Base-by-base conservation (phyloP, 495 filamentous ascomycete genomes). In the Penicillium mononematosum region DNA sequence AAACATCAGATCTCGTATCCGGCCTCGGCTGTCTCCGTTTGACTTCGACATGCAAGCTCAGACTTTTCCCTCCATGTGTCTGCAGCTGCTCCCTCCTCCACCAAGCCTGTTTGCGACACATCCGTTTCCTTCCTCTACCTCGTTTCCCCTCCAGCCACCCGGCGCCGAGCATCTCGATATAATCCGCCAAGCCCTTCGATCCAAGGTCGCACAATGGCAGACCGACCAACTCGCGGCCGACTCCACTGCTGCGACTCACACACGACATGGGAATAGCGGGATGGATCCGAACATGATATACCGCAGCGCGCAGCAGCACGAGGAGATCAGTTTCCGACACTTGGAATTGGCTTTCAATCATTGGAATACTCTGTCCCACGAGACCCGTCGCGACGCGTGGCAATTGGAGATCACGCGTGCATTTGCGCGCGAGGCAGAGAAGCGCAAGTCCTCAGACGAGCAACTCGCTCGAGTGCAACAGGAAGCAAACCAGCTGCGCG, bases 41-140 rank as follows among this genome's bases (percentile, higher is more conserved):
- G 85, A 91, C 58, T 92, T 96, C 72, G 88, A 96, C 56, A 85
- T 91, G 31, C 85, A 89, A 55, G 71, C 85, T 24, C 82, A 94
- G 58, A 88, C 87, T 25, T 96, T 95, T 60, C 91, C 91, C 7
- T 86, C 87, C 19, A 81, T 96, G 20, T 88, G 85, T 39, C 81
- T 96, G 7, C 87, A 87, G 58, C 86, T 92, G 58, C 85, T 96
- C 4, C 85, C 87, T 41, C 77, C 88, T 27, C 92, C 92, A 16
- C 85, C 88, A 12, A 89, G 88, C 1, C 72, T 96, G 3, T 89
- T 89, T 68, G 77, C 83, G 24, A 76, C 84, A 5, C 88, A 84
- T 5, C 88, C 83, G n/a, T 79, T 93, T 56, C 72, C 90, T 3
- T 87, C 83, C 2, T 72, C 81, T 4, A 78, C 82, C 8, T 89